Base-by-base conservation (phyloP, 2,329 filamentous ascomycete species). In the Penicillium thymicola region DNA sequence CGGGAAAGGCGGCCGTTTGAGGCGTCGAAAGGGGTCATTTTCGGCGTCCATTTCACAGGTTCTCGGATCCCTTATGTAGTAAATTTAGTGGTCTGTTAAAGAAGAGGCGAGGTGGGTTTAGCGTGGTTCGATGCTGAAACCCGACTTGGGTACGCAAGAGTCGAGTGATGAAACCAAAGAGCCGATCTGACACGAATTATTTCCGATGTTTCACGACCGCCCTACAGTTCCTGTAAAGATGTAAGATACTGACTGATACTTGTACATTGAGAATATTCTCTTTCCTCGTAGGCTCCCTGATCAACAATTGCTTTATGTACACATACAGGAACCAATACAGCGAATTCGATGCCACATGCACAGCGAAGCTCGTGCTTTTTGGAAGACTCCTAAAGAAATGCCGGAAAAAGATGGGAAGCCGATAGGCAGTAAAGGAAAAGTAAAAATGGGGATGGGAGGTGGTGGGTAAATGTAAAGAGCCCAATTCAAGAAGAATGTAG, bases 261-360 rank as follows among this genome's bases (percentile, higher is more conserved):
- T 49, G 28, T 64, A 64, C 63, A 64, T 49, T 55, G 36, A 50
- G 18, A 25, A 25, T 45, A 54, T 42, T 30, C 14, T 37, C 57
- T 45, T 36, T 53, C 54, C 43, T 43, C 36, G 14, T 36, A 21
- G 41, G 34, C 38, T 56, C 42, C 46, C 44, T 51, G 46, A 57
- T 47, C 55, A 40, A 55, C 16, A 50, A 41, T 46, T 40, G 40
- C 54, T 51, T 45, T 58, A 63, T 60, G 52, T 63, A 63, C 57
- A 61, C 50, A 51, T 55, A 62, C 46, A 60, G 40, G 30, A 57
- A 36, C 44, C 43, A 46, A 23, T 16, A 38, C 11, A 23, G 30
- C 42, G 42, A 25, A n/a, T 30, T 18, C 27, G n/a, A 44, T 21
- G 23, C 32, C 36, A 30, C 28, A 44, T 50, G 43, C 40, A 54